Base-by-base conservation (phyloP, 2,329 filamentous ascomycete species). In the Trichoderma atrobrunneum region DNA sequence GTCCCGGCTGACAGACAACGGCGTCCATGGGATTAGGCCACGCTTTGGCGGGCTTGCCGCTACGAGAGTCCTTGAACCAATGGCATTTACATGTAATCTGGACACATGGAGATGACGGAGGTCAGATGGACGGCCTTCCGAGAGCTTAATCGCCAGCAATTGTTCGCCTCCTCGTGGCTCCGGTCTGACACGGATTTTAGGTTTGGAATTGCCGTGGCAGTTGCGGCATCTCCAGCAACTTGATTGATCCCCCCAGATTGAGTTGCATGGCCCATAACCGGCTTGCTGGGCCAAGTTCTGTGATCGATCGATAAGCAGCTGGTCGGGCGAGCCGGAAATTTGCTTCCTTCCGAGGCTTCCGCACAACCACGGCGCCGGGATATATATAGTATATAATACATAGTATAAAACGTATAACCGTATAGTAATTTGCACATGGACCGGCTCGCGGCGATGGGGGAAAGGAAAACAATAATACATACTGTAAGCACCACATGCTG, bases 131-230 rank as follows among this genome's bases (percentile, higher is more conserved):
- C 26, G 56, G 8, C 54, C 56, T 18, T 68, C 65, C 18, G 36
- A 70, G 66, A 62, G 66, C 57, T 62, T 70, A 62, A 54, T 54
- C 5, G 48, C 21, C 16, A 21, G 10, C 48, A 67, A 36, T 39
- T 54, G 28, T 34, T 54, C 18, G 57, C 26, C 66, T 51, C 28
- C 48, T 54, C 43, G n/a, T 39, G 51, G 32, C 66, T 43, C 39
- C 39, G 57, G 57, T 70, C 66, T 70, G 66, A 70, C 56, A 57
- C 66, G 66, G 66, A 70, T 70, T 70, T 70, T 70, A 70, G 66
- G 14, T 11, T 36, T 36, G 12, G 26, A 57, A 28, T 56, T 56
- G 21, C 54, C 34, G 18, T 30, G n/a, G 62, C 26, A 24, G 39
- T 12, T 6, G 32, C n/a, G 34, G 63, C 48, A 51, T 12, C 30